A percentile compares a stretch with the other conserved stretches of the same genome.
phyloP scores from a whole-genome alignment of 1,284 basidiomycete species.

The Boletus subluridellus region DNA sequence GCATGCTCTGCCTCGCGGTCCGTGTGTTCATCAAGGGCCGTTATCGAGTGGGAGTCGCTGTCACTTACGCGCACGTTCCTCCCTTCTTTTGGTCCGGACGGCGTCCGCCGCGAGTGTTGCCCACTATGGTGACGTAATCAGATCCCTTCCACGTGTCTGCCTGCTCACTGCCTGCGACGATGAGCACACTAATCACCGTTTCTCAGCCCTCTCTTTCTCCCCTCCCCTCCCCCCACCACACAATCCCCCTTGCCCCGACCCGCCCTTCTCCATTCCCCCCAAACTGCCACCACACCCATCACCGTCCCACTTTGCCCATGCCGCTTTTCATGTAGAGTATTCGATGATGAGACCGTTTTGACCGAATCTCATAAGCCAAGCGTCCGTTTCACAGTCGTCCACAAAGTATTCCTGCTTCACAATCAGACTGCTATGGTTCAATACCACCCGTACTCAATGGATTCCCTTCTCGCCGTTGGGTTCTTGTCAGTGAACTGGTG shows the following conservation, averaged over 20 bases:
- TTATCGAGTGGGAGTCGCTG: constrained; percentile 2
- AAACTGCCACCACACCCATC: background rate
- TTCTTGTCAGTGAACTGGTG: no score
- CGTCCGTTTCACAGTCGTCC: no score
- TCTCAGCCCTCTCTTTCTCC: background rate
- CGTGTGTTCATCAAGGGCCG: constrained; percentile 16
- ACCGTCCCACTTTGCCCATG: background rate
- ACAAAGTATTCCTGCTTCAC: no score
- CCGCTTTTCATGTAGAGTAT: no score
- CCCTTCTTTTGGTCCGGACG: constrained; percentile 20
- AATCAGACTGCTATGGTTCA: no score
- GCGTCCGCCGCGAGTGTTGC: constrained; percentile 2
- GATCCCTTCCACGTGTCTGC: constrained; percentile 2
- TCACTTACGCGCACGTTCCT: background rate
- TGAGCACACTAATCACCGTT: constrained; percentile 14
- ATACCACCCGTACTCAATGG: no score
- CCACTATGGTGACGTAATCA: constrained; percentile 21
- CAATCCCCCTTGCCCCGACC: background rate
- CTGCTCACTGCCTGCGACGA: constrained; percentile 26
- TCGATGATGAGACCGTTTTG: no score
- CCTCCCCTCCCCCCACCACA: background rate
- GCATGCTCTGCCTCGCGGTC: constrained; percentile 12
- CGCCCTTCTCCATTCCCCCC: constrained; percentile 3
- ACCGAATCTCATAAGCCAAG: no score
- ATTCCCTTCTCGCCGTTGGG: background rate